Conservation (phyloP, 2,329 filamentous ascomycete species). For the Aspergillus fischeri region DNA sequence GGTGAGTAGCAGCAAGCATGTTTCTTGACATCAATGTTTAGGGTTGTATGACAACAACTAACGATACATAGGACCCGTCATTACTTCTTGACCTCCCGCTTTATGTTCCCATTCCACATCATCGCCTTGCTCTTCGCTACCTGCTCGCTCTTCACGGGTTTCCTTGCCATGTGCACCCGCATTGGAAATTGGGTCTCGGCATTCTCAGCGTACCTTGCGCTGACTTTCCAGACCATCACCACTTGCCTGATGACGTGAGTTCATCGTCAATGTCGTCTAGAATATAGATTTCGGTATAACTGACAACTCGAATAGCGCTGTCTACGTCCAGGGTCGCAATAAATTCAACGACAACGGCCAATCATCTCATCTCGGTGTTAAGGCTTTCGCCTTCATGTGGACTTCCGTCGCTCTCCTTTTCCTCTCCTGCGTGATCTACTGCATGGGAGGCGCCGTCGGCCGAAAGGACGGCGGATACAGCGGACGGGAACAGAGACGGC, state of each 20-base stretch:
- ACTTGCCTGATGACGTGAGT: slow-evolving; percentile 62
- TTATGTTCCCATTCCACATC: slow-evolving; percentile 88
- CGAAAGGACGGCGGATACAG: slow-evolving; percentile 31
- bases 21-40: slow-evolving; percentile 16
- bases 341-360: slow-evolving; percentile 50
- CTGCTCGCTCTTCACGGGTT: slow-evolving; percentile 42
- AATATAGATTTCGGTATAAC: slow-evolving; percentile 4
- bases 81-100: slow-evolving; percentile 83
- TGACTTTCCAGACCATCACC: slow-evolving; percentile 57
- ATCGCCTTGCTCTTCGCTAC: slow-evolving; percentile 73
- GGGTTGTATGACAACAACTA: neutral
- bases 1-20: slow-evolving; percentile 35
- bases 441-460: slow-evolving; percentile 42
- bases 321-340: slow-evolving; percentile 55
- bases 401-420: slow-evolving; percentile 52
- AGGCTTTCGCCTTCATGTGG: slow-evolving; percentile 62
- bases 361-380: slow-evolving; percentile 49
- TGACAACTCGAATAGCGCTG: slow-evolving; percentile 45
- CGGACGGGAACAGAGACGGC: slow-evolving; percentile 33
- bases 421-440: slow-evolving; percentile 55
- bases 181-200: slow-evolving; percentile 50
- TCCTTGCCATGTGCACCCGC: slow-evolving; percentile 49
- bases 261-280: neutral
- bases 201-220: slow-evolving; percentile 49
- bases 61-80: slow-evolving; percentile 47